Evolutionary conservation across 176 grass and related monocot species (phyloP), one percentile per base, ranked within the genome.

Genomic region (Oryza brachyantha): DNA sequence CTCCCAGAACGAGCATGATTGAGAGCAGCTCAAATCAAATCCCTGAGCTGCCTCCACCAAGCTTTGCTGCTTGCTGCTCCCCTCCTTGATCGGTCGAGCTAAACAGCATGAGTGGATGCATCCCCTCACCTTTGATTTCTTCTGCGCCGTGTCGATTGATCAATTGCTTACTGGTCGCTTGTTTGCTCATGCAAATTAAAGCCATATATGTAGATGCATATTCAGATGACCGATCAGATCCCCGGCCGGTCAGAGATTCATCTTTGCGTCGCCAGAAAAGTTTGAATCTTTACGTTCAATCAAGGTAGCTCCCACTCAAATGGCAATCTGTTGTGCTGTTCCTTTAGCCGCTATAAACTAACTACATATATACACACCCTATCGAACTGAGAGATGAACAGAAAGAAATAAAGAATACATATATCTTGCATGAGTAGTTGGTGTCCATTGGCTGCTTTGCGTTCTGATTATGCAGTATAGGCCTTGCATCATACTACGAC

Each of bases 171-270:
- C 46, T 21, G 46, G 17, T 50, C 46, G 13, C 17, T 50, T 17
- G 46, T 50, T 55, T 42, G 50, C 46, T 79, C 19, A 48, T 66
- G 58, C 45, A 75, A 85, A n/a, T n/a, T n/a, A n/a, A 84, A 86
- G 83, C 9, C 38, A 31, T 27, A 39, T 43, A 70, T n/a, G n/a
- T n/a, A n/a, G n/a, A n/a, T n/a, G 61, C 42, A 41, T 84, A 82
- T 91, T 88, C 77, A 90, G 46, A 50, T 19, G 7, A 5, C 5
- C 46, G 46, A 50, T 50, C 46, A 50, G 79, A 83, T 70, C 35
- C 48, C 42, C 77, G 77, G 93, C 42, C 77, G 77, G 93, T 91
- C 88, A 89, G 80, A 93, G 90, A 87, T 97, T 89, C 83, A 89
- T 73, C 60, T 78, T 72, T 59, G 29, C 67, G 40, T 34, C 26